Base-by-base conservation (phyloP, 179 eudicot genomes). In the Dionaea muscipula region DNA sequence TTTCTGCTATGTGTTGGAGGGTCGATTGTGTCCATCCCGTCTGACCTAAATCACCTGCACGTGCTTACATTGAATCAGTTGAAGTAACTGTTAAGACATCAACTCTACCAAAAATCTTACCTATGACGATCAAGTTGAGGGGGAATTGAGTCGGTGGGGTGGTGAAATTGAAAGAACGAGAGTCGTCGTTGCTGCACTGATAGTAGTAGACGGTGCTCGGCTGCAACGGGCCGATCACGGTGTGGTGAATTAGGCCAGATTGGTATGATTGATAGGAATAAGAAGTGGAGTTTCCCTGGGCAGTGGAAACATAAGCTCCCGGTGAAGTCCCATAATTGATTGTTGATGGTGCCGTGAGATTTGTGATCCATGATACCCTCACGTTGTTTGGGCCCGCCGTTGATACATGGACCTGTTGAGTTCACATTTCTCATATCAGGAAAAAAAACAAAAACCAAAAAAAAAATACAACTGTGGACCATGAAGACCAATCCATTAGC, bases 361-460 rank as follows among this genome's bases (percentile, higher is more conserved):
- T 52, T 12, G 96, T 85, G 2, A 85, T 64, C 96, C 96, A 88
- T 65, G 91, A 67, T 64, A 88, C 72, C 62, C 85, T 79, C 91
- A 82, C 85, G 51, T 68, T 63, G 52, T 82, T 79, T n/a, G 0
- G 40, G 21, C 94, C 91, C 1, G 75, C 84, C 67, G 69, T 33
- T 14, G 96, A 84, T 50, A 85, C 64, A 59, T 82, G 96, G 10
- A 88, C 91, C 96, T 88, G 18, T 39, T n/a, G 19, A 18, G 1
- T 44, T 21, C 20, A 21, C 2, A 44, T 8, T 31, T 31, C 8
- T 31, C 10, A 31, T 31, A 31, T 31, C 8, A 31, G 35, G 10
- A 31, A n/a, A n/a, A n/a, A n/a, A n/a, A n/a, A n/a, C n/a, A n/a
- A n/a, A n/a, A n/a, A n/a, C n/a, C n/a, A n/a, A n/a, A n/a, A n/a